Conservation (phyloP, 2,329 filamentous ascomycete species). For the Dendrostoma leiphaemia region DNA sequence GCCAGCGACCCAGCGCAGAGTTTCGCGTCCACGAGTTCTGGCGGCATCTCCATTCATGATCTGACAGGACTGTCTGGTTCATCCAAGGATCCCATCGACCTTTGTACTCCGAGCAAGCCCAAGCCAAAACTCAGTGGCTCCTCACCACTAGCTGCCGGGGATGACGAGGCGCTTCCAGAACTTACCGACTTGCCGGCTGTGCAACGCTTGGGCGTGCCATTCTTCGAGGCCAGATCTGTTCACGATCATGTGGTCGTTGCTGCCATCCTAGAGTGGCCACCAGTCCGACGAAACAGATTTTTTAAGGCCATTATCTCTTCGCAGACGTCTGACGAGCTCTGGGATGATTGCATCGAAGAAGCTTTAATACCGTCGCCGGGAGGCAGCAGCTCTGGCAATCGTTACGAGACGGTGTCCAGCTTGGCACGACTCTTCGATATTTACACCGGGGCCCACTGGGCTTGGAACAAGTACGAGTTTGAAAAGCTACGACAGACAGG, state of each 20-base stretch:
- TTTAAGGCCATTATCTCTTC: conserved; percentile 1
- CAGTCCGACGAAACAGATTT: conserved; percentile 3
- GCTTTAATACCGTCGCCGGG: background rate
- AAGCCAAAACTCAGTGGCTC: background rate
- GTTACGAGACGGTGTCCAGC: background rate
- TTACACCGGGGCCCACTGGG: background rate
- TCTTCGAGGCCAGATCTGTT: conserved; percentile 17
- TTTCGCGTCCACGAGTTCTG: background rate
- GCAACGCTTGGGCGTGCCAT: conserved; percentile 10
- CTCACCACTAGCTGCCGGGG: background rate
- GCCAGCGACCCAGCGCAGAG: background rate
- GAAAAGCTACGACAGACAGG: background rate
- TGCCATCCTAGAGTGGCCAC: conserved; percentile 9
- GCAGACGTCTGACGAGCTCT: background rate
- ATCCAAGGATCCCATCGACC: background rate
- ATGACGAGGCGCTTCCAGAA: too few species aligned
- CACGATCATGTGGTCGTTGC: conserved; percentile 18
- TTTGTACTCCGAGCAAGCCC: conserved; percentile 1
- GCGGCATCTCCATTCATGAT: conserved; percentile 10
- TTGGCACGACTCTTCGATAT: conserved; percentile 11
- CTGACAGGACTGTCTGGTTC: conserved; percentile 9
- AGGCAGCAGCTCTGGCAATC: background rate
- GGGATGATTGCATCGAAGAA: background rate
- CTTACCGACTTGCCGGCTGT: too few species aligned
- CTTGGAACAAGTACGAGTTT: too few species aligned